Evolutionary conservation across 139 green algal genomes (phyloP), one percentile per base, ranked within the genome.

Genomic region (Yamagishiella unicocca): DNA sequence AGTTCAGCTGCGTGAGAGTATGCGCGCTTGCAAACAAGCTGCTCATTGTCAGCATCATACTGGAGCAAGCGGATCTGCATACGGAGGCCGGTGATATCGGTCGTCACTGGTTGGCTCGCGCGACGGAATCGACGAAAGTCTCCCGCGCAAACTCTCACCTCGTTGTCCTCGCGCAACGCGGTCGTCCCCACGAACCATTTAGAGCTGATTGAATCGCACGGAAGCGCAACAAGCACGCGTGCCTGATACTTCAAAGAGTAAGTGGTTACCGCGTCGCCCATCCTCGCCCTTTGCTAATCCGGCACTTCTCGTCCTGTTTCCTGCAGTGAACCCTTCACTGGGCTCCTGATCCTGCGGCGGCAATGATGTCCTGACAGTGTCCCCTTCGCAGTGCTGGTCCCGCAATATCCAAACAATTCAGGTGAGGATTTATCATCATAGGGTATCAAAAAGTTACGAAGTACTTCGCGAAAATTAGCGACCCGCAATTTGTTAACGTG

Each of bases 151-250:
- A 46, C 22, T 10, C 46, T 14, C 12, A 95, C 94, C 93, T 96
- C 95, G 42, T 97, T 97, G 33, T 96, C 95, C 37, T 96, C 95
- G 24, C 93, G 89, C 22, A 97, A 81, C 0, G 93, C 87, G 21
- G 91, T 95, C 14, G 94, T 96, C 10, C 93, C 95, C 1, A 94
- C 94, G 35, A 96, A 67, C 94, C 94, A 97, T 66, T 92, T 82
- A 0, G 85, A 93, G 17, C 27, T 43, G 27, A 92, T 72, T 1
- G 53, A 89, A 19, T 91, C 85, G 19, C 81, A 70, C 17, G 88
- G 53, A 25, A 90, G 62, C 8, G 93, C 50, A 0, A 88, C 77
- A 19, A 96, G 64, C 4, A 92, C 92, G 5, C 95, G 87, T 1
- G 94, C 89, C 37, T 93, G 91, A 35, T 83, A 89, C 73, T 88